A percentile compares a stretch with the other conserved stretches of the same genome.
Evolutionary conservation across 2,329 filamentous ascomycete genomes (phyloP).

Genomic region (Talaromyces sp.): DNA sequence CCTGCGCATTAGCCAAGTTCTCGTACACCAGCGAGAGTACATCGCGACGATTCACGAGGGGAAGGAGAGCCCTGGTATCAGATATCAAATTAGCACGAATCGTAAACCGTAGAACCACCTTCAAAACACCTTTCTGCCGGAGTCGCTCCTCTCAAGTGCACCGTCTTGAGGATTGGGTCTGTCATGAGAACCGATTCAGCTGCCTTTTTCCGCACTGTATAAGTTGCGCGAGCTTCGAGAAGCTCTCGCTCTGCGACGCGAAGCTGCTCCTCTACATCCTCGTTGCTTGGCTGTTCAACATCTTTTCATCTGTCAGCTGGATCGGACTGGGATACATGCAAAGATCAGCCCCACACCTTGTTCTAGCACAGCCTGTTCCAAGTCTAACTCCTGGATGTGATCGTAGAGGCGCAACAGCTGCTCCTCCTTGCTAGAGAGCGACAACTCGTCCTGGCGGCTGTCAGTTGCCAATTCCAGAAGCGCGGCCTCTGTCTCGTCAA

Average conservation of each 20-base stretch:
- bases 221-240: slow-evolving; percentile 64
- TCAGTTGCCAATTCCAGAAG: slow-evolving; percentile 40
- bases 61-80: slow-evolving; percentile 56
- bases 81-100: neutral
- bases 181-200: slow-evolving; percentile 64
- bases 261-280: slow-evolving; percentile 49
- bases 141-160: slow-evolving; percentile 62
- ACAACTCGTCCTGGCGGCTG: slow-evolving; percentile 43
- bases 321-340: neutral
- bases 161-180: slow-evolving; percentile 70
- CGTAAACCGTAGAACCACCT: slow-evolving; percentile 2
- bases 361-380: slow-evolving; percentile 64
- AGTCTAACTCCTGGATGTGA: slow-evolving; percentile 62
- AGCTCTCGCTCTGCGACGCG: slow-evolving; percentile 57
- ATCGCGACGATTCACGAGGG: slow-evolving; percentile 63
- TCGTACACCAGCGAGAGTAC: slow-evolving; percentile 59
- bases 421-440: slow-evolving; percentile 62
- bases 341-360: slow-evolving; percentile 27
- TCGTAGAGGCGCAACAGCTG: slow-evolving; percentile 66
- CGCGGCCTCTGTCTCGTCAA: slow-evolving; percentile 23
- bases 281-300: slow-evolving; percentile 36
- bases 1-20: slow-evolving; percentile 51
- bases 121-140: slow-evolving; percentile 59
- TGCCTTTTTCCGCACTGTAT: slow-evolving; percentile 64
- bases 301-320: slow-evolving; percentile 17